Base-by-base conservation (phyloP, 106 monocot genomes). In the Dendrobium huoshanense region DNA sequence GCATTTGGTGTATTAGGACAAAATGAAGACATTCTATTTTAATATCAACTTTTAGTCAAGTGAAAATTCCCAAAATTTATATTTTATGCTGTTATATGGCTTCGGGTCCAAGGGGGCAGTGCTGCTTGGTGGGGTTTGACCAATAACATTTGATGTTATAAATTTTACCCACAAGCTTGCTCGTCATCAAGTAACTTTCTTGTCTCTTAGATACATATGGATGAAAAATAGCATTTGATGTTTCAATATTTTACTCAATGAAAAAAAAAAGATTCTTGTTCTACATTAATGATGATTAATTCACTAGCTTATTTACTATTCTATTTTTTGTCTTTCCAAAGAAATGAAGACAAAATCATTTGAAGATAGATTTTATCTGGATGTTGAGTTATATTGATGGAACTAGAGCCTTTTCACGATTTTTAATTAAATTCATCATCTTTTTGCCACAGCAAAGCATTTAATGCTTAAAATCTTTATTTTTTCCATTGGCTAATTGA, bases 331-430 rank as follows among this genome's bases (percentile, higher is more conserved):
- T 72, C 6, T 73, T 74, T 84, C 19, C 64, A 70, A 73, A 96
- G 96, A 89, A 78, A 77, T 77, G 97, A 79, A 88, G 97, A 51
- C 83, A 94, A 19, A 88, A 88, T 82, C 88, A 82, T 20, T 78
- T 97, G 81, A 88, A 83, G 82, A 80, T 83, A 72, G 58, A 86
- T 75, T 97, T 94, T 87, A 94, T 90, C 40, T 97, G 94, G 97
- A 64, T 89, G 54, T 80, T 94, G 80, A 87, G 87, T 43, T 86
- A 79, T 42, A 79, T 97, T 79, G 92, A 97, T 80, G 90, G 83
- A 67, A 97, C 97, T 9, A 85, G 94, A 89, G 94, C 94, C 47
- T 89, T 94, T 29, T 65, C 75, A 75, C 94, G 94, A 88, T 75
- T 79, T 68, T 5, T 77, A 43, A 4, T 37, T 0, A 42, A 41